phyloP scores from a whole-genome alignment of 176 grass and related monocot genomes.

The Avena insularis region DNA sequence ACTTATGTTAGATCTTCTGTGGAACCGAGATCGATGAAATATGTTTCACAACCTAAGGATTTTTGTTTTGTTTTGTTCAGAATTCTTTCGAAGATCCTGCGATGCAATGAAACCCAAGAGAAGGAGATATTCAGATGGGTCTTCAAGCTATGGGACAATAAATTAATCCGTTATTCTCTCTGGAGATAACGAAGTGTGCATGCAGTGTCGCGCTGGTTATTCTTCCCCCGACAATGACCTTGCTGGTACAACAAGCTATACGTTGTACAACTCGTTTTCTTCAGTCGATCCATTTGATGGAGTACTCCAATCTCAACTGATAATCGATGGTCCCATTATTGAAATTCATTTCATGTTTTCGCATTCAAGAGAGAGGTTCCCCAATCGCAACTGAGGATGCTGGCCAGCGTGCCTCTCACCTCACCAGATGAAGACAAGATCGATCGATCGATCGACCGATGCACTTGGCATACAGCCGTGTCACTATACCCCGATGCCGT shows the following conservation, averaged over 20 bases:
- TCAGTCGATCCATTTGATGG: background rate
- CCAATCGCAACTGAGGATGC: background rate
- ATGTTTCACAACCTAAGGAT: too few species aligned
- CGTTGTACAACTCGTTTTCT: conserved; percentile 16
- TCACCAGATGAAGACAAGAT: background rate
- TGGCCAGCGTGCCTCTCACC: background rate
- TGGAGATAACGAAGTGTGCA: background rate
- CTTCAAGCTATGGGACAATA: background rate
- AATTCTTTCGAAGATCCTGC: too few species aligned
- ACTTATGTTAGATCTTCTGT: too few species aligned
- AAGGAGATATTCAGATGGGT: background rate
- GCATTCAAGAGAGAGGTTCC: background rate
- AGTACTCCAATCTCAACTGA: background rate
- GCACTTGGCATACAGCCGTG: conserved; percentile 5
- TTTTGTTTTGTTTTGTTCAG: too few species aligned
- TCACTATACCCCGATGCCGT: background rate
- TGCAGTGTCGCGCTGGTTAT: background rate
- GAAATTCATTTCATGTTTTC: background rate
- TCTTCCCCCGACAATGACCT: background rate
- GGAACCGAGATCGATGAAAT: too few species aligned
- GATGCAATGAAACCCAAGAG: background rate
- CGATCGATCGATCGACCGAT: background rate
- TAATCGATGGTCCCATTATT: background rate
- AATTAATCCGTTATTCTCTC: background rate
- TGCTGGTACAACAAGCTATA: background rate